phyloP scores from a whole-genome alignment of 2,329 filamentous ascomycete genomes.

The Penicillium sp. region DNA sequence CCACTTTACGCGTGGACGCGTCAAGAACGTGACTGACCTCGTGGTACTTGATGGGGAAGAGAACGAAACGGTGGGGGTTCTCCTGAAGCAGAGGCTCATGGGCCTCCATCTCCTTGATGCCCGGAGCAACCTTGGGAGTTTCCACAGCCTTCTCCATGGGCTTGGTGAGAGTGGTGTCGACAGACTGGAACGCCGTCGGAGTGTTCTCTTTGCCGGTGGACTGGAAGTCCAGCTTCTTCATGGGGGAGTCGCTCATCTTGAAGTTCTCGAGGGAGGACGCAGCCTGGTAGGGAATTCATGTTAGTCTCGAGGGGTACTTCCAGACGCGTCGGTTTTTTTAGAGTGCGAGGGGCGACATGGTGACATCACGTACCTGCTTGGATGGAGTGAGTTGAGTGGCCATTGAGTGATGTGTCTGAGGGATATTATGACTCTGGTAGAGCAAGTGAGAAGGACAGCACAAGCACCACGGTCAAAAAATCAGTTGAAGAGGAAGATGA shows the following conservation, averaged over 20 bases:
- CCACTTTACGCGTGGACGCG: conserved; percentile 65
- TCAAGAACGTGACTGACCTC: conserved; percentile 67
- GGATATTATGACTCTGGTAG: conserved; percentile 16
- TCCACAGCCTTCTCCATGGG: conserved; percentile 42
- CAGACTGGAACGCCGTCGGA: conserved; percentile 45
- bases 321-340: conserved; percentile 25
- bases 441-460: conserved; percentile 12
- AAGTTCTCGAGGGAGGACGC: conserved; percentile 79
- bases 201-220: conserved; percentile 75
- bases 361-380: conserved; percentile 58
- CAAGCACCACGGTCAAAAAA: conserved; percentile 16
- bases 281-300: conserved; percentile 54
- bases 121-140: conserved; percentile 41
- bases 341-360: conserved; percentile 23
- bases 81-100: conserved; percentile 90
- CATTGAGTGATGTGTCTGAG: conserved; percentile 49
- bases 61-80: conserved; percentile 91
- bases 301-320: conserved; percentile 30
- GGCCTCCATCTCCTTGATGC: conserved; percentile 62
- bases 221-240: conserved; percentile 82
- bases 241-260: conserved; percentile 80
- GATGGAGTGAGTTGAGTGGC: conserved; percentile 68
- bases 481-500: conserved; percentile 16
- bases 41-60: conserved; percentile 99
- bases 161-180: conserved; percentile 54